Conservation (phyloP, 2,329 filamentous ascomycete species). For the Pestalotiopsis sp. region DNA sequence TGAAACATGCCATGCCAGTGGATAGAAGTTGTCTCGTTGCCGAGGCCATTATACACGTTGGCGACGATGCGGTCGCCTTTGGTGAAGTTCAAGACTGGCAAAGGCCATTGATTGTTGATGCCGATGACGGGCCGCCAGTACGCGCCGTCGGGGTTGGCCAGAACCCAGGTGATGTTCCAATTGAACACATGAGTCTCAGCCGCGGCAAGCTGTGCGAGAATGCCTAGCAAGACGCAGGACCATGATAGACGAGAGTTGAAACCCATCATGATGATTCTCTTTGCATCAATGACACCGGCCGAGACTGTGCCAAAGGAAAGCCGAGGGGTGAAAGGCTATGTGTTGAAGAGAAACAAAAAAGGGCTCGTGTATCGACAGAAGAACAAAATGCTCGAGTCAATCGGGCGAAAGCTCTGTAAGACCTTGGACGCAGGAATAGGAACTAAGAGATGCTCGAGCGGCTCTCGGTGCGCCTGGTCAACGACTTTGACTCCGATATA, state of each 20-base stretch:
- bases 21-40: slow-evolving; percentile 64
- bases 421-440: not conserved
- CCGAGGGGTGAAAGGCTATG: not conserved
- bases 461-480: not conserved
- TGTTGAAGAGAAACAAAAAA: not conserved
- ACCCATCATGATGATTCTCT: not conserved
- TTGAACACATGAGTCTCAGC: slow-evolving; percentile 60
- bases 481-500: not conserved
- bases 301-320: not conserved
- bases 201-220: slow-evolving; percentile 24
- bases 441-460: not conserved
- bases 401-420: not conserved
- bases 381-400: not conserved
- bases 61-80: slow-evolving; percentile 52
- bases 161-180: slow-evolving; percentile 74
- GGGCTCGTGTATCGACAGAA: not conserved
- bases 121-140: slow-evolving; percentile 70
- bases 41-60: slow-evolving; percentile 63
- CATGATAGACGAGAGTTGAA: not conserved
- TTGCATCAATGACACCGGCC: not conserved
- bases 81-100: slow-evolving; percentile 46
- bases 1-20: slow-evolving; percentile 75
- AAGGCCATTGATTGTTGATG: slow-evolving; percentile 77
- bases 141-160: slow-evolving; percentile 70
- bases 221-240: not conserved